Conservation (phyloP, 192 early-diverging fungal genomes). For the Diversispora epigaea region DNA sequence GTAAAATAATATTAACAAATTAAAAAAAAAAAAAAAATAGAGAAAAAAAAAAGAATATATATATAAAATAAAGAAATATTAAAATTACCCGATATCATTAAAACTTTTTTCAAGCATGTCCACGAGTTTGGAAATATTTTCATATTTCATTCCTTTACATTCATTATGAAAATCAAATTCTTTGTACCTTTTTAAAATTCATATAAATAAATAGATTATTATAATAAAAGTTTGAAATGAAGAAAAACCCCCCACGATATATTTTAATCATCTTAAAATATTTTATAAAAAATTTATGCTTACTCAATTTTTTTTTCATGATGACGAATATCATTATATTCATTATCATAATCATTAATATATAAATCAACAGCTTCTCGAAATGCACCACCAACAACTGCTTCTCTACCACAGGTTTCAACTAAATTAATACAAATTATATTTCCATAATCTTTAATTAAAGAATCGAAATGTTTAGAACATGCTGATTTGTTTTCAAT, state of each 20-base stretch:
- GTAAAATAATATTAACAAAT: background rate
- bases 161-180: slow-evolving; percentile 96
- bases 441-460: slow-evolving; percentile 52
- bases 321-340: background rate
- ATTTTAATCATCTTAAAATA: too few species aligned
- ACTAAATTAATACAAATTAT: slow-evolving; percentile 65
- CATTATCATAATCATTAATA: too few species aligned
- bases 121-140: slow-evolving; percentile 79
- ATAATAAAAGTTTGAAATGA: background rate
- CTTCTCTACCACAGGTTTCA: slow-evolving; percentile 67
- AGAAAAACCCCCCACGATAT: background rate
- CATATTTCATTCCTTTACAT: slow-evolving; percentile 87
- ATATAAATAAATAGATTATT: background rate
- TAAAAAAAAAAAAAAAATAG: background rate
- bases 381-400: slow-evolving; percentile 62
- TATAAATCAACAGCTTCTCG: slow-evolving; percentile 44
- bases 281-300: too few species aligned
- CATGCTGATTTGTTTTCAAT: slow-evolving; percentile 57
- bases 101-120: slow-evolving; percentile 69
- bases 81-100: slow-evolving; percentile 58
- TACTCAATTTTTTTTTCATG: slow-evolving; percentile 50
- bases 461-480: slow-evolving; percentile 54
- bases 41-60: background rate
- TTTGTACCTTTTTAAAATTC: slow-evolving; percentile 55
- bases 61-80: background rate